Percentiles rank a stretch among this genome's conserved stretches.
Evolutionary conservation across 2,329 filamentous ascomycete species (phyloP).

Genomic region (Hysterium pulicare): DNA sequence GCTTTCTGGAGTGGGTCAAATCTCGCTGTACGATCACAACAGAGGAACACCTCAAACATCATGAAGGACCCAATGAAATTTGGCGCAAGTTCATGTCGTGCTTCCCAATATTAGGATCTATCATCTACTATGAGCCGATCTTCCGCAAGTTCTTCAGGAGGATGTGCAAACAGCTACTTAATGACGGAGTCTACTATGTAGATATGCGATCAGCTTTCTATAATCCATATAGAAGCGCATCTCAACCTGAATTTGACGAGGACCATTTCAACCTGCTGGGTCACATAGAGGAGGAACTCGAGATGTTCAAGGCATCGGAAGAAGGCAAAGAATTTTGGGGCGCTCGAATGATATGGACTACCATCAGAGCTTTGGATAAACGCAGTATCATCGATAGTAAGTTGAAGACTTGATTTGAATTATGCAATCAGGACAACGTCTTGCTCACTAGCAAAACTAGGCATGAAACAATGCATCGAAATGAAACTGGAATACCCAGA

Average conservation of each 20-base stretch:
- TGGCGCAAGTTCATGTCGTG: constrained; percentile 78
- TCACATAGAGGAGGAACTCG: constrained; percentile 73
- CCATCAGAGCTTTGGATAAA: constrained; percentile 61
- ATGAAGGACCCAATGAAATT: constrained; percentile 77
- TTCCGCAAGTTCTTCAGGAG: constrained; percentile 71
- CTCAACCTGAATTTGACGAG: constrained; percentile 61
- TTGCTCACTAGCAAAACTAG: constrained; percentile 15
- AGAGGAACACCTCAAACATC: constrained; percentile 72
- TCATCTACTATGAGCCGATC: constrained; percentile 88
- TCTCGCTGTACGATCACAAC: constrained; percentile 67
- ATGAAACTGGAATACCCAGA: constrained; percentile 77
- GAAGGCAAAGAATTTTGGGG: constrained; percentile 80
- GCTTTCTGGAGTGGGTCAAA: constrained; percentile 76
- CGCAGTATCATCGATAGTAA: constrained; percentile 64
- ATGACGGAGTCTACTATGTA: constrained; percentile 80
- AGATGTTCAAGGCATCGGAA: constrained; percentile 67
- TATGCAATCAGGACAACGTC: too few species aligned
- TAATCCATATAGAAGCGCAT: constrained; percentile 64
- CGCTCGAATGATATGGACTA: constrained; percentile 79
- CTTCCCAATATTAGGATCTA: constrained; percentile 68
- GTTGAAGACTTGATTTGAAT: too few species aligned
- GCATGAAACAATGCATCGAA: constrained; percentile 82
- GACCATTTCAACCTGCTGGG: constrained; percentile 69
- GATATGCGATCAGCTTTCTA: constrained; percentile 77
- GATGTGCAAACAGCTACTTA: constrained; percentile 67